Conservation (phyloP, 176 grass and related monocot genomes). For the Puya raimondii region DNA sequence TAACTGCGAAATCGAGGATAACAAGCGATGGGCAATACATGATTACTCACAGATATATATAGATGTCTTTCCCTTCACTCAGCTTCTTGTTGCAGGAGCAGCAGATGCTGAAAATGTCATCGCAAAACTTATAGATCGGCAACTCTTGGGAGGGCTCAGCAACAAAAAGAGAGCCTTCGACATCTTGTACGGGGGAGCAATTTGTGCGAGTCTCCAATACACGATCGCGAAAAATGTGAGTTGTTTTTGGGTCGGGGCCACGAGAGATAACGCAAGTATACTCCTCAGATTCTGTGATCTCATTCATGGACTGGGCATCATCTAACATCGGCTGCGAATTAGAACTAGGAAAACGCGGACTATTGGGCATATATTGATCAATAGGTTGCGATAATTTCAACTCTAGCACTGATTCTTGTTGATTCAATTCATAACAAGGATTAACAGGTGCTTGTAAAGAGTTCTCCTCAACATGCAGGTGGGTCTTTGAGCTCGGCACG, state of each 20-base stretch:
- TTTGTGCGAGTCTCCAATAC: conserved; percentile 32
- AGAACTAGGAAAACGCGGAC: not conserved
- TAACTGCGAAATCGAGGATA: no score
- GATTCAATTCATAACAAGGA: not conserved
- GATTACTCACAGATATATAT: conserved; percentile 62
- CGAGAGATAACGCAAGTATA: conserved; percentile 85
- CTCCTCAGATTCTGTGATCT: conserved; percentile 51
- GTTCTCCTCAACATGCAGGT: not conserved
- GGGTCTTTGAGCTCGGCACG: conserved; percentile 2
- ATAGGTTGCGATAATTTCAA: not conserved
- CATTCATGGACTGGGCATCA: conserved; percentile 10
- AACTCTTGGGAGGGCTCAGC: conserved; percentile 32
- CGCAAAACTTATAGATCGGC: not conserved
- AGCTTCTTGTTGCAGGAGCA: conserved; percentile 60
- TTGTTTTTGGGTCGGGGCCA: conserved; percentile 61
- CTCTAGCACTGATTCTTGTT: not conserved
- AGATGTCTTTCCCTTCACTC: conserved; percentile 44
- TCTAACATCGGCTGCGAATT: not conserved
- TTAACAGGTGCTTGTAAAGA: not conserved
- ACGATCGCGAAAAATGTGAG: conserved; percentile 58
- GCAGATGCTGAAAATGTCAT: conserved; percentile 31
- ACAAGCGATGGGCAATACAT: not conserved
- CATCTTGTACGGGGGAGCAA: not conserved
- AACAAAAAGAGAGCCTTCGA: conserved; percentile 27
- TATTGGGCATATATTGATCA: no score